Percentiles rank a stretch among this genome's conserved stretches.
These are phyloP conservation scores for Epichloe typhina DNA, from an alignment of 2,329 filamentous ascomycete species.

Conservation along the genomic window DNA sequence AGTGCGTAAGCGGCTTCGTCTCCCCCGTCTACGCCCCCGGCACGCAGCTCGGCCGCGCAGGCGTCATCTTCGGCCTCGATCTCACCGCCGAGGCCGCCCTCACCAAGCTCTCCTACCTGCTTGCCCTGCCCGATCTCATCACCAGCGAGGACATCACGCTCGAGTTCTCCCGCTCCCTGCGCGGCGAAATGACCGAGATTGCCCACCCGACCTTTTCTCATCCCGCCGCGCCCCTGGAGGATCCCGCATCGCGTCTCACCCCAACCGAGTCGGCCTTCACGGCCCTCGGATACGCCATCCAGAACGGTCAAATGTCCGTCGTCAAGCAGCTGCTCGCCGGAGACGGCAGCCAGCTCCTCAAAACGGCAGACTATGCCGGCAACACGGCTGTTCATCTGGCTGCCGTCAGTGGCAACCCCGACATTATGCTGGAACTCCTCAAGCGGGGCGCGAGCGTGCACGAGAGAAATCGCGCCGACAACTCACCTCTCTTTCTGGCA, in stretches of 20 bases:
- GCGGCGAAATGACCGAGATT: slow-evolving; percentile 75
- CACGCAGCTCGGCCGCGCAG: slow-evolving; percentile 65
- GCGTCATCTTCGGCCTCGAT: slow-evolving; percentile 80
- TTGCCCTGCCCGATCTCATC: slow-evolving; percentile 55
- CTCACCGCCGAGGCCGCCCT: slow-evolving; percentile 83
- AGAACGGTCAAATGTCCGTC: slow-evolving; percentile 51
- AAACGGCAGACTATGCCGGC: slow-evolving; percentile 66
- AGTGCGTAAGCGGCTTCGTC: slow-evolving; percentile 69
- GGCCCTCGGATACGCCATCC: slow-evolving; percentile 67
- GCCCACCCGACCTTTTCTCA: slow-evolving; percentile 63
- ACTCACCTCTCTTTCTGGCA: slow-evolving; percentile 53
- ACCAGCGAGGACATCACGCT: slow-evolving; percentile 51
- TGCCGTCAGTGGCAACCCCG: slow-evolving; percentile 37
- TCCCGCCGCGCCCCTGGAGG: slow-evolving; percentile 41
- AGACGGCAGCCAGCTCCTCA: slow-evolving; percentile 53
- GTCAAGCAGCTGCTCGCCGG: slow-evolving; percentile 55
- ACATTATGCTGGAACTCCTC: slow-evolving; percentile 47
- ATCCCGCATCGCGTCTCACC: slow-evolving; percentile 29
- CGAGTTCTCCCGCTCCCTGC: slow-evolving; percentile 61
- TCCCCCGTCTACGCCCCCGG: slow-evolving; percentile 67
- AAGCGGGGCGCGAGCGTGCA: slow-evolving; percentile 53
- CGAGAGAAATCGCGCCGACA: slow-evolving; percentile 49
- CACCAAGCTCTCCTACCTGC: slow-evolving; percentile 78
- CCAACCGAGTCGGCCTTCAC: slow-evolving; percentile 53
- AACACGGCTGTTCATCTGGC: slow-evolving; percentile 56